Conservation (phyloP, 2,329 filamentous ascomycete species). For the Colletotrichum chrysophilum region DNA sequence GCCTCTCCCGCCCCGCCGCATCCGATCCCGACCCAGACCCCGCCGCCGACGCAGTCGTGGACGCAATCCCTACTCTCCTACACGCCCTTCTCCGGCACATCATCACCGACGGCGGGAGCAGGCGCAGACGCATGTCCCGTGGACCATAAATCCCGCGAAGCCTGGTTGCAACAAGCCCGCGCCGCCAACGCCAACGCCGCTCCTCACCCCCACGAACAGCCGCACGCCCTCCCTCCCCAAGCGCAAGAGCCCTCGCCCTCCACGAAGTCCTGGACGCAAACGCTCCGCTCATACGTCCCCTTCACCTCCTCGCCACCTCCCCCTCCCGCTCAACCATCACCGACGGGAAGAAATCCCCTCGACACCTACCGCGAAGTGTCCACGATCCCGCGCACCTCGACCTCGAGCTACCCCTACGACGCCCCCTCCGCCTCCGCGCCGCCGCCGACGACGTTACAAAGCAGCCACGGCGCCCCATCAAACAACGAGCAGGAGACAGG, state of each 20-base stretch:
- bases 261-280: conserved; percentile 40
- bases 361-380: conserved; percentile 76
- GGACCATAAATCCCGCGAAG: conserved; percentile 85
- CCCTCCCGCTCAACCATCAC: conserved; percentile 7
- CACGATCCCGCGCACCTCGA: conserved; percentile 73
- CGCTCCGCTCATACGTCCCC: conserved; percentile 45
- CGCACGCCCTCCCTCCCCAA: neutral
- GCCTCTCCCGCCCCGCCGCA: conserved; percentile 25
- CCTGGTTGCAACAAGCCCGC: conserved; percentile 78
- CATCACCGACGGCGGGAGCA: conserved; percentile 6
- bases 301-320: conserved; percentile 39
- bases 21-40: conserved; percentile 24
- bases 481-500: conserved; percentile 84
- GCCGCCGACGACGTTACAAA: conserved; percentile 7
- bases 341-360: conserved; percentile 42
- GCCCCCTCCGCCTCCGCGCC: neutral
- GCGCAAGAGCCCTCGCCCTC: conserved; percentile 26
- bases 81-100: conserved; percentile 29
- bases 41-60: conserved; percentile 40
- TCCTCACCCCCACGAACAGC: conserved; percentile 21
- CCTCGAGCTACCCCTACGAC: conserved; percentile 36
- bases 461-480: conserved; percentile 38
- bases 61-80: conserved; percentile 45
- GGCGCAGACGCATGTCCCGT: conserved; percentile 75
- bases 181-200: conserved; percentile 45